These are phyloP conservation scores for Orbilia brochopaga DNA, from an alignment of 2,329 filamentous ascomycete genomes.

Conservation along the genomic window DNA sequence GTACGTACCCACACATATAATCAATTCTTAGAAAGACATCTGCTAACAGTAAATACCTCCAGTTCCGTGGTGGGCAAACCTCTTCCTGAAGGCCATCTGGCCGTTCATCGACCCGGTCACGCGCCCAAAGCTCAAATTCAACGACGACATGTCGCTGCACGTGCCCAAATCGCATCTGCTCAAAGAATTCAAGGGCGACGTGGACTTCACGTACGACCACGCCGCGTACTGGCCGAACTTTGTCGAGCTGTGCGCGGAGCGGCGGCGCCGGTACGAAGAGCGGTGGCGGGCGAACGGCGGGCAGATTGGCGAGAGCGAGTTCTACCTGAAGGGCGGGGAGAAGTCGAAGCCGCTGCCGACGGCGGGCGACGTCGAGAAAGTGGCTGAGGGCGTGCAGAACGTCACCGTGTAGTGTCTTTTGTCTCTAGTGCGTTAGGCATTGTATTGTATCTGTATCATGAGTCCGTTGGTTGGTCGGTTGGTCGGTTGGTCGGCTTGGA, in stretches of 20 bases:
- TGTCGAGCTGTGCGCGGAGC: slow-evolving; percentile 71
- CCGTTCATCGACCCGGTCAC: slow-evolving; percentile 97
- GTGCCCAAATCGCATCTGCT: slow-evolving; percentile 83
- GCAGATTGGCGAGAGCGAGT: slow-evolving; percentile 82
- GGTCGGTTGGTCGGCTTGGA: not conserved
- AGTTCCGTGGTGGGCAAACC: slow-evolving; percentile 88
- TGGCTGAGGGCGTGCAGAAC: slow-evolving; percentile 41
- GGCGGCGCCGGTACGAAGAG: slow-evolving; percentile 67
- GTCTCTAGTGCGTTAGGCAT: not conserved
- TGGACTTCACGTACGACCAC: slow-evolving; percentile 93
- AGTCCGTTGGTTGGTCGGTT: not conserved
- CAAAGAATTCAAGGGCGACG: slow-evolving; percentile 76
- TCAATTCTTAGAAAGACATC: too few relatives aligned
- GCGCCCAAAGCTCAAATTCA: slow-evolving; percentile 94
- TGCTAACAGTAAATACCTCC: too few relatives aligned
- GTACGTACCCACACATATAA: slow-evolving; percentile 65
- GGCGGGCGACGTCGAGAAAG: slow-evolving; percentile 23
- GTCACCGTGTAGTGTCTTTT: slow-evolving; percentile 8
- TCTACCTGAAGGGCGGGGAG: slow-evolving; percentile 77
- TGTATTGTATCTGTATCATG: not conserved
- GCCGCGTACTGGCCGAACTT: slow-evolving; percentile 86
- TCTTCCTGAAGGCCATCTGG: slow-evolving; percentile 92
- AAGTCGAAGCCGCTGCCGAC: slow-evolving; percentile 55
- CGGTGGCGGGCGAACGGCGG: slow-evolving; percentile 83
- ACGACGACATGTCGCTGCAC: slow-evolving; percentile 83